Evolutionary conservation across 352 stramenopile species (phyloP).

Genomic region (Phytophthora cactorum): DNA sequence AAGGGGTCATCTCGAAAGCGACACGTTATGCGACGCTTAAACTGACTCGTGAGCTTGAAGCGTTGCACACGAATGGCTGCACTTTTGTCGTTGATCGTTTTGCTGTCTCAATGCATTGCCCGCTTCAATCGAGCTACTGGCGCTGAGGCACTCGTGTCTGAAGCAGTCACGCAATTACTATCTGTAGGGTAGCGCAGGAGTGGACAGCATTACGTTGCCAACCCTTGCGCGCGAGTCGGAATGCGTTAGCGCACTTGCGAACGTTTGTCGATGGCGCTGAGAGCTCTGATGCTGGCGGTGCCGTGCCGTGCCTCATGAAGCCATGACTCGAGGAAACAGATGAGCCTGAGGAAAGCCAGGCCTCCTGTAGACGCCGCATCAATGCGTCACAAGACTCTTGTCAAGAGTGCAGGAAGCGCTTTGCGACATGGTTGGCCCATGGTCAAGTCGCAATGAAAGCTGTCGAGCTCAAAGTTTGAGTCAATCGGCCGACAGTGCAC

Average conservation of each 20-base stretch:
- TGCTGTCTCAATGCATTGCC: slow-evolving; percentile 8
- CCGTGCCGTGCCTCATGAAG: too few species aligned
- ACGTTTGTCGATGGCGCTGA: too few species aligned
- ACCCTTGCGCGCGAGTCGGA: not conserved
- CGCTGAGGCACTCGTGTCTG: not conserved
- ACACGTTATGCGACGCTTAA: slow-evolving; percentile 31
- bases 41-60: slow-evolving; percentile 35
- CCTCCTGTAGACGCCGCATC: not conserved
- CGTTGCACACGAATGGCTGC: slow-evolving; percentile 35
- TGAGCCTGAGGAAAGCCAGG: slow-evolving; percentile 3
- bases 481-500: too few species aligned
- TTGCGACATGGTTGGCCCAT: slow-evolving; percentile 5
- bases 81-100: slow-evolving; percentile 19
- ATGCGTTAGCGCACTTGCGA: too few species aligned
- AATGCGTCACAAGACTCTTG: not conserved
- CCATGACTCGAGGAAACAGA: slow-evolving; percentile 1
- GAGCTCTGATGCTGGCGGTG: slow-evolving; percentile 1
- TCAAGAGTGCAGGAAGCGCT: slow-evolving; percentile 12
- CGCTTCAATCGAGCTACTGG: not conserved
- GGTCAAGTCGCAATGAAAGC: not conserved
- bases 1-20: slow-evolving; percentile 24
- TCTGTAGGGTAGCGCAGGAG: not conserved
- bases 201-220: not conserved
- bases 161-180: not conserved
- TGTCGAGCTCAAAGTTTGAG: too few species aligned